Conservation (phyloP, 768 basidiomycete species). For the Roridomyces roridus region DNA sequence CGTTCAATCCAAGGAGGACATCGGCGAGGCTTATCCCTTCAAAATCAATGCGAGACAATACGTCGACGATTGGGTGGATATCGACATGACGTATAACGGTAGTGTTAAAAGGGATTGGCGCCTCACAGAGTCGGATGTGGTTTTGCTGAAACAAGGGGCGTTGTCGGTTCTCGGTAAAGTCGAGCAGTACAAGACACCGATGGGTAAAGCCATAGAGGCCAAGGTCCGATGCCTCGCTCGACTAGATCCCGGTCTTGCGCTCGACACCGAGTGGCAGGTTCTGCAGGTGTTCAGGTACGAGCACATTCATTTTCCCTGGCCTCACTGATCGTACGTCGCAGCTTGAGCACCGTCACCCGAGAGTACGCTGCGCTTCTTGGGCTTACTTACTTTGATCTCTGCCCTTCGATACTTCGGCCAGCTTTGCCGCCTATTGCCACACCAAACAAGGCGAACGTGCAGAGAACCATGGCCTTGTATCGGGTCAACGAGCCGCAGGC, state of each 20-base stretch:
- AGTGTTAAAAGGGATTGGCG: conserved; percentile 73
- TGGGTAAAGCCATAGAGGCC: conserved; percentile 17
- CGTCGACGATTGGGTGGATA: conserved; percentile 82
- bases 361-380: conserved; percentile 90
- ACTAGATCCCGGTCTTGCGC: conserved; percentile 65
- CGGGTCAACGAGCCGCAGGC: conserved; percentile 95
- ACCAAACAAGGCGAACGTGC: conserved; percentile 58
- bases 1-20: conserved; percentile 74
- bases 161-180: conserved; percentile 77
- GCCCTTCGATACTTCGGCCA: conserved; percentile 72
- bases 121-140: conserved; percentile 82
- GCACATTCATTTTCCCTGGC: neutral
- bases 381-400: conserved; percentile 83
- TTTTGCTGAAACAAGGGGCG: conserved; percentile 71
- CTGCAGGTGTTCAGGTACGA: conserved; percentile 82
- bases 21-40: conserved; percentile 57
- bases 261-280: conserved; percentile 73
- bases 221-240: conserved; percentile 17
- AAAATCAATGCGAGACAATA: conserved; percentile 73
- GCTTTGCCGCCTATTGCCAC: conserved; percentile 53
- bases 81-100: conserved; percentile 70
- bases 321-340: conserved; percentile 36
- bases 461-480: conserved; percentile 70
- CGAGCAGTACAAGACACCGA: conserved; percentile 22
- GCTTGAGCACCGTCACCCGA: conserved; percentile 88